Evolutionary conservation across 495 filamentous ascomycete genomes (phyloP).

Genomic region (Annulohypoxylon stygium): DNA sequence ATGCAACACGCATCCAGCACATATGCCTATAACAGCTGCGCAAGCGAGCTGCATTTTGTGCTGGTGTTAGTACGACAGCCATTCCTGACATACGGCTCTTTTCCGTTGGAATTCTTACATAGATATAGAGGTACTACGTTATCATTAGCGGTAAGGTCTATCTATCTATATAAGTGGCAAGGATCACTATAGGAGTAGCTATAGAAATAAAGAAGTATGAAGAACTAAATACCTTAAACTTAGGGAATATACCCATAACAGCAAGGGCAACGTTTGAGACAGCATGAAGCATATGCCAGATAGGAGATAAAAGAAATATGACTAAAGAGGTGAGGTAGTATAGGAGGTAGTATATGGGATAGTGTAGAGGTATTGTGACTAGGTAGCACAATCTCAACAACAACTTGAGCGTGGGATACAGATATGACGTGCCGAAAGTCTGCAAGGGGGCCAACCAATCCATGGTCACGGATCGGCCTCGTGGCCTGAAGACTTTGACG

Average conservation of each 20-base stretch:
- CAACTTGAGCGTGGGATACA: constrained; percentile 45
- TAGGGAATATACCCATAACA: constrained; percentile 60
- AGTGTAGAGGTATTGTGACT: constrained; percentile 53
- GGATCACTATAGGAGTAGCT: constrained; percentile 8
- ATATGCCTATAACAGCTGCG: constrained; percentile 68
- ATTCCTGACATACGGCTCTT: not conserved
- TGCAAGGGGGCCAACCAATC: constrained; percentile 44
- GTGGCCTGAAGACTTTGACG: constrained; percentile 24
- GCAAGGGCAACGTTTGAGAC: constrained; percentile 33
- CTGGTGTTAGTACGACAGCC: constrained; percentile 26
- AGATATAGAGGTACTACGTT: constrained; percentile 72
- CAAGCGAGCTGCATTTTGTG: constrained; percentile 61
- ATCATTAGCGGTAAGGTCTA: constrained; percentile 42
- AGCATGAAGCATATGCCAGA: constrained; percentile 53
- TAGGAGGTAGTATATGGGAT: constrained; percentile 55
- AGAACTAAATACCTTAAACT: constrained; percentile 70
- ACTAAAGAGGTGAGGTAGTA: constrained; percentile 52
- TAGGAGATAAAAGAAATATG: constrained; percentile 52
- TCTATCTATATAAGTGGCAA: constrained; percentile 43
- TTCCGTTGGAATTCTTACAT: constrained; percentile 46
- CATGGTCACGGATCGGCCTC: constrained; percentile 39
- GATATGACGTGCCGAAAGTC: constrained; percentile 50
- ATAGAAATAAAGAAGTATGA: not conserved
- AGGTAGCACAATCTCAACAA: constrained; percentile 48
- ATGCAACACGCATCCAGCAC: constrained; percentile 65